Evolutionary conservation across 257 asterid species (phyloP), one percentile per base, ranked within the genome.

Genomic region (Nicotiana obtusifolia): DNA sequence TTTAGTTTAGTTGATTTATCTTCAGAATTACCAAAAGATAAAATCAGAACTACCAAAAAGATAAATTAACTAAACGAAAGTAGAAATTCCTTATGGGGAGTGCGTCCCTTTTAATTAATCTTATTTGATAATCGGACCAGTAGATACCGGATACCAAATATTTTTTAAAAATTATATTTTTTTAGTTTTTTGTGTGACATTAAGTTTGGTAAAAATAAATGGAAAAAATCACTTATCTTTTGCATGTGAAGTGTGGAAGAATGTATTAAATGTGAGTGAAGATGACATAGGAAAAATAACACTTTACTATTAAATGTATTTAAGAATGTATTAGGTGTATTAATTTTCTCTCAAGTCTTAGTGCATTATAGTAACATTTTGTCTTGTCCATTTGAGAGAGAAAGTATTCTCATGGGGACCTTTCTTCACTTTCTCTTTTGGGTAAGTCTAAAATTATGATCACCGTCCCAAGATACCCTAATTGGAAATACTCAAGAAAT

Each of bases 181-280:
- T 0, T 10, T 41, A 10, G 49, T 41, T 41, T 41, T 3, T 41
- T 8, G 9, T 1, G 11, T 41, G 49, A 41, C 13, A 41, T 1
- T 7, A 41, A 41, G 49, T 41, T 41, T 41, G 49, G 49, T 41
- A 2, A 41, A 41, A 41, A 7, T 52, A 57, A 57, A 57, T 57
- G 31, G 16, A 10, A 60, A 60, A 60, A 4, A 31, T 20, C 6
- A 20, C 61, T 24, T 24, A 59, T 5, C 35, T 41, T 20, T 41
- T 73, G 61, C 79, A 73, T 73, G 79, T 47, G 79, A 60, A 60
- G 14, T 60, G 31, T 60, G 79, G 79, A 49, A 49, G 79, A 73
- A 49, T 15, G 52, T 47, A 47, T 28, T 22, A 65, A 28, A 31
- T 30, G 14, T 65, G 47, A 16, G 15, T 31, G 75, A 16, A 31